Evolutionary conservation across 805 yeast species (phyloP).

Genomic region (Ascoidea asiatica): DNA sequence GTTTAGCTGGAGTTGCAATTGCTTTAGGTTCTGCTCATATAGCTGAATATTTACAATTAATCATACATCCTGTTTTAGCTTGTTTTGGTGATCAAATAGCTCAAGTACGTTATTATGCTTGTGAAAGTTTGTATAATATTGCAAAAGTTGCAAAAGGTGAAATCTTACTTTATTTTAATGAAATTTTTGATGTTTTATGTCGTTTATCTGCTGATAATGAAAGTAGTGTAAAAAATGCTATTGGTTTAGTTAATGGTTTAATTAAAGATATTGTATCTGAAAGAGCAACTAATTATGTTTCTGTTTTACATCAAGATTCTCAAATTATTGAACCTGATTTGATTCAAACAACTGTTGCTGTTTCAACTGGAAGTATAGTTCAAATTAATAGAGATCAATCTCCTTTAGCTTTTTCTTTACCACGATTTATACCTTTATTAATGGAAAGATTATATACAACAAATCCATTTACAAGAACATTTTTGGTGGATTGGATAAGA

Average conservation of each 20-base stretch:
- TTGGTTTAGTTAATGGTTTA: conserved; percentile 79
- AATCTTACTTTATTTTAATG: conserved; percentile 80
- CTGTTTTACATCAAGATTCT: conserved; percentile 44
- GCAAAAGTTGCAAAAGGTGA: conserved; percentile 97
- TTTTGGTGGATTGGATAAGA: conserved; percentile 86
- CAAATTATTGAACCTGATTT: conserved; percentile 23
- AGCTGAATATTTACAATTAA: conserved; percentile 69
- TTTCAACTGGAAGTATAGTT: conserved; percentile 42
- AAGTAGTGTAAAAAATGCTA: conserved; percentile 86
- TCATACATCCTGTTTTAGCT: conserved; percentile 85
- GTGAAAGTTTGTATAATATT: conserved; percentile 89
- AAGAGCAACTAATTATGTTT: conserved; percentile 78
- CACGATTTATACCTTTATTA: conserved; percentile 81
- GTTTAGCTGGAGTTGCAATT: conserved; percentile 89
- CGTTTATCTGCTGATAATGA: conserved; percentile 84
- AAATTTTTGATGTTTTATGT: conserved; percentile 86
- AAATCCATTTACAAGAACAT: conserved; percentile 86
- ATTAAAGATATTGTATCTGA: conserved; percentile 93
- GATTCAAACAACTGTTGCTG: conserved; percentile 30
- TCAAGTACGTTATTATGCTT: conserved; percentile 92
- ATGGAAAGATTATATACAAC: conserved; percentile 85
- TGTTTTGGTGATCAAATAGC: conserved; percentile 96
- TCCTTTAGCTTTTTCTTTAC: conserved; percentile 66
- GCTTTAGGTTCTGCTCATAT: conserved; percentile 81
- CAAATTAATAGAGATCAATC: conserved; percentile 49